Conservation (phyloP, 2,329 filamentous ascomycete genomes). For the Nannizziopsis arthrosporioides region DNA sequence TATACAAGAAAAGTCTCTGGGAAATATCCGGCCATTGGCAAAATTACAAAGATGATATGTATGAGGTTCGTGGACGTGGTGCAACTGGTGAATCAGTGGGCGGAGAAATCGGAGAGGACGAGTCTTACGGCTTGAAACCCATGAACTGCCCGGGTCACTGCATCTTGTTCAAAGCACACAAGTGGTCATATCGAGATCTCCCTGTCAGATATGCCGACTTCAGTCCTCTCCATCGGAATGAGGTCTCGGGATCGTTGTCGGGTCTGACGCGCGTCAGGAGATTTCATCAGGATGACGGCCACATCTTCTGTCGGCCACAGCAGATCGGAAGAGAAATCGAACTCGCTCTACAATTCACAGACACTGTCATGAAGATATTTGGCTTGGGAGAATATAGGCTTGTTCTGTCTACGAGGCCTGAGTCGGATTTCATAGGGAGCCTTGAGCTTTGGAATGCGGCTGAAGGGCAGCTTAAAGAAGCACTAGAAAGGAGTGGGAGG, state of each 20-base stretch:
- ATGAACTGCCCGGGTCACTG: slow-evolving; percentile 93
- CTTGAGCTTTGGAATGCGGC: slow-evolving; percentile 57
- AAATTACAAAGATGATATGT: slow-evolving; percentile 89
- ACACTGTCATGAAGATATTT: slow-evolving; percentile 58
- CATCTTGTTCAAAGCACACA: slow-evolving; percentile 63
- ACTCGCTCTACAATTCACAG: slow-evolving; percentile 61
- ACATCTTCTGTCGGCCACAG: slow-evolving; percentile 73
- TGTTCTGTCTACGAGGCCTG: slow-evolving; percentile 65
- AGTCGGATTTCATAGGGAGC: slow-evolving; percentile 65
- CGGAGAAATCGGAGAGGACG: slow-evolving; percentile 42
- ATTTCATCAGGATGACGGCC: slow-evolving; percentile 83
- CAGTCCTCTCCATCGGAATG: slow-evolving; percentile 74
- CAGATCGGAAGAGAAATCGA: slow-evolving; percentile 66
- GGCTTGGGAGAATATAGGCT: slow-evolving; percentile 61
- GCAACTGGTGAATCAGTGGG: slow-evolving; percentile 30
- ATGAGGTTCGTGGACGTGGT: slow-evolving; percentile 54
- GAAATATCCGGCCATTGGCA: slow-evolving; percentile 75
- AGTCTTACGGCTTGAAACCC: slow-evolving; percentile 73
- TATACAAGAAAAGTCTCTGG: slow-evolving; percentile 84
- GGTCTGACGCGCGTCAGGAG: slow-evolving; percentile 73
- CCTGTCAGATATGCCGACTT: slow-evolving; percentile 81
- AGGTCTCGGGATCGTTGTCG: slow-evolving; percentile 67
- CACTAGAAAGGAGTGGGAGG: slow-evolving; percentile 52
- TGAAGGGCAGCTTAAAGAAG: slow-evolving; percentile 53
- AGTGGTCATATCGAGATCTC: slow-evolving; percentile 65